phyloP scores from a whole-genome alignment of 1,284 basidiomycete species.

The Cystobasidiaceae sp. region DNA sequence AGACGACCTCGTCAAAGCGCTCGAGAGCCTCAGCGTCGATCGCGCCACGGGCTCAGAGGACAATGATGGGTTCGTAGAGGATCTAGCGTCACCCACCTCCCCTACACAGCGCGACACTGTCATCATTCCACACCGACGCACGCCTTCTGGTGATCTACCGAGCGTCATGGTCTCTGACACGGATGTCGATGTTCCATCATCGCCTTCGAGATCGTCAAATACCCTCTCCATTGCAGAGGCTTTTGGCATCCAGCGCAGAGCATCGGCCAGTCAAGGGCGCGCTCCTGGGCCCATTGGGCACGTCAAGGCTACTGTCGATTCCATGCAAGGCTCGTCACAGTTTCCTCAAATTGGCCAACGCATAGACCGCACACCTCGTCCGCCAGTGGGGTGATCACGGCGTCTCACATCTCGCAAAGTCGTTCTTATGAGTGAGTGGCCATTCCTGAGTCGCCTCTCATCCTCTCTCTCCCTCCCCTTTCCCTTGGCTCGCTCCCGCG shows the following conservation, averaged over 20 bases:
- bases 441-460: slow-evolving; percentile 42
- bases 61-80: background rate
- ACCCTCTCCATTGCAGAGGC: slow-evolving; percentile 7
- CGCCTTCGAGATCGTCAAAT: slow-evolving; percentile 30
- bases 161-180: slow-evolving; percentile 29
- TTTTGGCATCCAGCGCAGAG: background rate
- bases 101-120: slow-evolving; percentile 21
- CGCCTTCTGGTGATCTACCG: slow-evolving; percentile 30
- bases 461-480: slow-evolving; percentile 28
- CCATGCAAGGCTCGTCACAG: slow-evolving; percentile 33
- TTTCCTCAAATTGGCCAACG: background rate
- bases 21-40: slow-evolving; percentile 52
- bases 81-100: background rate
- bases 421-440: slow-evolving; percentile 42
- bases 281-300: slow-evolving; percentile 36
- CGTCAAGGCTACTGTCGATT: slow-evolving; percentile 45
- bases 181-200: background rate
- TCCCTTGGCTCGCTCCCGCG: background rate
- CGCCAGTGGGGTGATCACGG: slow-evolving; percentile 50
- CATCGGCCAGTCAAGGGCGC: background rate
- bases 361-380: slow-evolving; percentile 36
- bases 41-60: background rate
- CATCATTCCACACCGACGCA: slow-evolving; percentile 32
- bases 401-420: background rate
- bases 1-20: slow-evolving; percentile 75